Conservation (phyloP, 2,329 filamentous ascomycete species). For the Verticillium albo-atrum region DNA sequence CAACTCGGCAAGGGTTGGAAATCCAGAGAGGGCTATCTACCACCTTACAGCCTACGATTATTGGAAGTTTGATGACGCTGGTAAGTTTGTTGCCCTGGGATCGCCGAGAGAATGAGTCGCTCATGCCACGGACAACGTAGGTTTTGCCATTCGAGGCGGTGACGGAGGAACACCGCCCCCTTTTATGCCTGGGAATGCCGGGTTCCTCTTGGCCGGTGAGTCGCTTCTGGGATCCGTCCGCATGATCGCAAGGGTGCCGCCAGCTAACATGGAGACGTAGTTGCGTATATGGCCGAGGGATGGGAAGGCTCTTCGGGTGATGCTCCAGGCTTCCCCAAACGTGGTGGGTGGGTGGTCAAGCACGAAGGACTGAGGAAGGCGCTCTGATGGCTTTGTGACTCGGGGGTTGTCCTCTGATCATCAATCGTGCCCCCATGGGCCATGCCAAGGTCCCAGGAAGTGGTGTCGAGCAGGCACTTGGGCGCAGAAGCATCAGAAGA, state of each 20-base stretch:
- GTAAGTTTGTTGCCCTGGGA: slow-evolving; percentile 8
- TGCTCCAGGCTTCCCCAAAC: slow-evolving; percentile 29
- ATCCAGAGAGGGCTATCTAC: slow-evolving; percentile 33
- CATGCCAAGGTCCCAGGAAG: no score
- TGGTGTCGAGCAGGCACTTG: no score
- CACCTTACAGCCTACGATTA: slow-evolving; percentile 37
- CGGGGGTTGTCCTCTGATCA: no score
- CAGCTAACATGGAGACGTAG: slow-evolving; percentile 10
- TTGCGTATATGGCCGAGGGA: slow-evolving; percentile 28
- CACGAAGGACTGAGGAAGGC: slow-evolving; percentile 28
- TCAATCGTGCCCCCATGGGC: no score
- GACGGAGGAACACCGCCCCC: slow-evolving; percentile 24
- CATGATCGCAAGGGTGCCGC: no score
- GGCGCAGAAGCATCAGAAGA: no score
- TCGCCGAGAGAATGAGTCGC: neutral
- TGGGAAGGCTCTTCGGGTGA: slow-evolving; percentile 11
- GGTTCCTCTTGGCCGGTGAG: slow-evolving; percentile 26
- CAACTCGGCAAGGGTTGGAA: slow-evolving; percentile 35
- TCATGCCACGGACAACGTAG: neutral
- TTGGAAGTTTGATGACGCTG: slow-evolving; percentile 35
- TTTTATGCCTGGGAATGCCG: slow-evolving; percentile 33
- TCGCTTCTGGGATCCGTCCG: neutral
- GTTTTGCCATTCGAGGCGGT: slow-evolving; percentile 22
- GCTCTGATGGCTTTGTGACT: slow-evolving; percentile 24
- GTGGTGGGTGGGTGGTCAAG: slow-evolving; percentile 27